These are phyloP conservation scores for Trichoderma oligosporum DNA, from an alignment of 2,329 filamentous ascomycete species.

Conservation along the genomic window DNA sequence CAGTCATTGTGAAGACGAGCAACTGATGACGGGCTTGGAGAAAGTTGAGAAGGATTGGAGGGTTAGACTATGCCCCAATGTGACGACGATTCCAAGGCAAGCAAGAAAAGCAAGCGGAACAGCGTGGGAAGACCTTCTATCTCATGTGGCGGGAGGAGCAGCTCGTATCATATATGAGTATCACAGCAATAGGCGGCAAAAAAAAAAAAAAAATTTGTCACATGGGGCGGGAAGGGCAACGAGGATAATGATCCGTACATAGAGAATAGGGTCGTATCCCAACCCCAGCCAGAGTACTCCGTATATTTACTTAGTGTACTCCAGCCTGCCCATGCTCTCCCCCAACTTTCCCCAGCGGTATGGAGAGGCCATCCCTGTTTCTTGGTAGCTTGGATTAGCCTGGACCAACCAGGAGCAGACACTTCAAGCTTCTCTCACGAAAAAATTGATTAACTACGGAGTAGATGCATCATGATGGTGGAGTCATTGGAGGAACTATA, in stretches of 20 bases:
- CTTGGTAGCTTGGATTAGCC: constrained; percentile 8
- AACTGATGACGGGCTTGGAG: neutral
- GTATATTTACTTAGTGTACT: too few species aligned
- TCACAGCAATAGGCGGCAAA: too few species aligned
- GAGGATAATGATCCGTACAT: neutral
- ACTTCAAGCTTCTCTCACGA: neutral
- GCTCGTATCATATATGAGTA: neutral
- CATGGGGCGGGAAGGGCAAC: constrained; percentile 8
- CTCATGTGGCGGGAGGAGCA: neutral
- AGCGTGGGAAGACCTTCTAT: neutral
- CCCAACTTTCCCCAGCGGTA: constrained; percentile 15
- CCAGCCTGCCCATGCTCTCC: constrained; percentile 2
- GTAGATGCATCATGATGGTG: constrained; percentile 2
- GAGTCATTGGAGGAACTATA: neutral
- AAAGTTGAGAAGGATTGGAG: neutral
- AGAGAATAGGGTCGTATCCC: constrained; percentile 4
- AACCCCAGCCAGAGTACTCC: constrained; percentile 1
- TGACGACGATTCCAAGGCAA: neutral
- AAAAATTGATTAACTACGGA: neutral
- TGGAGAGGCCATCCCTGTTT: constrained; percentile 17
- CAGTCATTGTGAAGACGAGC: constrained; percentile 17
- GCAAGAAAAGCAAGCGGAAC: neutral
- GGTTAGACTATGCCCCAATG: neutral
- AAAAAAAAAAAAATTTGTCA: too few species aligned
- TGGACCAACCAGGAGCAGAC: neutral